Percentiles rank a stretch among this genome's conserved stretches.
Evolutionary conservation across 2,329 filamentous ascomycete genomes (phyloP).

Genomic region (Podosphaera aphanis): DNA sequence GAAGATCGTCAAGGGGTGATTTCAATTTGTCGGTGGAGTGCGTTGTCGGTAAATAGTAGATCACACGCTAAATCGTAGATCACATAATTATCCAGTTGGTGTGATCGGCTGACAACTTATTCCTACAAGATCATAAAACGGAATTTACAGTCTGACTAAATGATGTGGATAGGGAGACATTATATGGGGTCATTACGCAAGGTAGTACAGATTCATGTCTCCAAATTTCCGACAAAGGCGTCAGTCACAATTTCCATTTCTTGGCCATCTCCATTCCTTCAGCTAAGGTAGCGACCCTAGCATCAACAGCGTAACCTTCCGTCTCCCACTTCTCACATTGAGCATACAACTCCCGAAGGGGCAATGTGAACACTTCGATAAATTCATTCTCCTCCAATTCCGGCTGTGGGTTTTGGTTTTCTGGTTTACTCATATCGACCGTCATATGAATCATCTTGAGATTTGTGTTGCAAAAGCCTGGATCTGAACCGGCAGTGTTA

Average conservation of each 20-base stretch:
- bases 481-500: constrained; percentile 19
- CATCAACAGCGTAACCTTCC: constrained; percentile 19
- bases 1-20: too few relatives aligned
- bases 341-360: constrained; percentile 21
- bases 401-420: constrained; percentile 23
- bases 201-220: too few relatives aligned
- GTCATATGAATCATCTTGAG: constrained; percentile 28
- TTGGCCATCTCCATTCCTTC: constrained; percentile 19
- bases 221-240: too few relatives aligned
- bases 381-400: constrained; percentile 28
- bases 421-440: constrained; percentile 21
- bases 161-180: too few relatives aligned
- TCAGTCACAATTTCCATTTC: constrained; percentile 14
- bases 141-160: too few relatives aligned
- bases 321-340: constrained; percentile 22
- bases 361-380: constrained; percentile 27
- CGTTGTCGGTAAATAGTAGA: too few relatives aligned
- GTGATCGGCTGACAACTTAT: too few relatives aligned
- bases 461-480: constrained; percentile 44
- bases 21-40: too few relatives aligned
- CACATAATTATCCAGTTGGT: too few relatives aligned
- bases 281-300: constrained; percentile 18
- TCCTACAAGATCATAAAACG: too few relatives aligned
- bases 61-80: too few relatives aligned
- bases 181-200: too few relatives aligned